Conservation (phyloP, 768 basidiomycete genomes). For the Clitopilus passeckerianus region DNA sequence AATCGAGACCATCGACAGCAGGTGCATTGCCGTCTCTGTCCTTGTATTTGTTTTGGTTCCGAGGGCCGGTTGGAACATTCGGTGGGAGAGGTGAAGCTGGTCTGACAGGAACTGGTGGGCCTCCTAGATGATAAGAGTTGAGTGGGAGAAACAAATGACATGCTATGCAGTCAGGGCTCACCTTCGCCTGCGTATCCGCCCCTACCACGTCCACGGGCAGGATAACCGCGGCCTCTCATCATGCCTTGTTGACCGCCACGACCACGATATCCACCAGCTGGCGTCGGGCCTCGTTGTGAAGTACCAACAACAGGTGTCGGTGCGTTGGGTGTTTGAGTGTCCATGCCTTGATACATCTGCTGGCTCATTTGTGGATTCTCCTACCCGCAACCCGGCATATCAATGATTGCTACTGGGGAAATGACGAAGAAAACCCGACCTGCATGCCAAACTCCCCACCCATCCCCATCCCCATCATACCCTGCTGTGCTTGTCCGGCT, state of each 20-base stretch:
- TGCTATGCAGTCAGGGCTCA: conserved; percentile 12
- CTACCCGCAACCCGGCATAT: conserved; percentile 24
- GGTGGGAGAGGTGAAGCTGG: conserved; percentile 85
- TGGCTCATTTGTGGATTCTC: conserved; percentile 59
- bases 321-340: conserved; percentile 26
- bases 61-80: conserved; percentile 81
- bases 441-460: conserved; percentile 69
- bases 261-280: conserved; percentile 21
- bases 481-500: conserved; percentile 35
- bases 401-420: not conserved
- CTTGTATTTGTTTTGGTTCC: conserved; percentile 89
- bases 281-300: conserved; percentile 30
- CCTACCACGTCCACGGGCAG: conserved; percentile 36
- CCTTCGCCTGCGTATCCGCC: conserved; percentile 34
- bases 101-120: conserved; percentile 55
- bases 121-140: conserved; percentile 11
- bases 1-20: conserved; percentile 86
- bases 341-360: conserved; percentile 63
- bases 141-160: conserved; percentile 3
- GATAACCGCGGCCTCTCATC: conserved; percentile 39
- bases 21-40: conserved; percentile 82
- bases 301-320: conserved; percentile 39
- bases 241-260: conserved; percentile 20
- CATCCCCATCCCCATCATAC: conserved; percentile 72
- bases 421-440: conserved; percentile 35